Conservation (phyloP, 495 filamentous ascomycete species). For the Penicillium ochrochloron region DNA sequence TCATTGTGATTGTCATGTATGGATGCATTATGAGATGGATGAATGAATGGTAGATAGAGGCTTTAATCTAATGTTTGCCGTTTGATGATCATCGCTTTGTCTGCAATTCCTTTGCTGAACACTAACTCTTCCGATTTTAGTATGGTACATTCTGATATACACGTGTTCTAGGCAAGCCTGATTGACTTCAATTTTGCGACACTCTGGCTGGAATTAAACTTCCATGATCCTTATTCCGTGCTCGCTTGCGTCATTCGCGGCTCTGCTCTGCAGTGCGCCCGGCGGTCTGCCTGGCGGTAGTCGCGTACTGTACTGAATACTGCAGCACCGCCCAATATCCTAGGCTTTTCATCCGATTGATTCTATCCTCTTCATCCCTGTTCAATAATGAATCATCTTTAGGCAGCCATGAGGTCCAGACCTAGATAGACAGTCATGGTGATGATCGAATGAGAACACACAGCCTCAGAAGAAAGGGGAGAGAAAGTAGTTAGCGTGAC, state of each 20-base stretch:
- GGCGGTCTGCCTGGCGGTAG: neutral
- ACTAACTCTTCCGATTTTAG: neutral
- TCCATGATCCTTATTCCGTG: constrained; percentile 22
- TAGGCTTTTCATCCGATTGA: neutral
- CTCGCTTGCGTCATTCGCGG: constrained; percentile 31
- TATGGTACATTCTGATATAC: neutral
- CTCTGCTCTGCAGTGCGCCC: constrained; percentile 19
- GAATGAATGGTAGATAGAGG: neutral
- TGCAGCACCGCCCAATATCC: neutral
- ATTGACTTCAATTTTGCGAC: neutral
- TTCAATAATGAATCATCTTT: neutral
- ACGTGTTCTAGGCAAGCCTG: neutral
- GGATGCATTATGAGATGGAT: constrained; percentile 1
- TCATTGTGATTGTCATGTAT: neutral
- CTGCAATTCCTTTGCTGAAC: neutral
- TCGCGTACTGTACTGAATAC: neutral
- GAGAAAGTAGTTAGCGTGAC: neutral
- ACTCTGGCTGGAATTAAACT: constrained; percentile 11
- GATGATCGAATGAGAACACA: neutral
- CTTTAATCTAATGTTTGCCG: neutral
- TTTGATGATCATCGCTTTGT: neutral
- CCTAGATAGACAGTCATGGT: neutral
- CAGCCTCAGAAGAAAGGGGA: neutral
- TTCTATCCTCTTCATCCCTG: neutral
- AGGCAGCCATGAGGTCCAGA: neutral